Conservation (phyloP, 345 rosid species). For the Lumnitzera racemosa region DNA sequence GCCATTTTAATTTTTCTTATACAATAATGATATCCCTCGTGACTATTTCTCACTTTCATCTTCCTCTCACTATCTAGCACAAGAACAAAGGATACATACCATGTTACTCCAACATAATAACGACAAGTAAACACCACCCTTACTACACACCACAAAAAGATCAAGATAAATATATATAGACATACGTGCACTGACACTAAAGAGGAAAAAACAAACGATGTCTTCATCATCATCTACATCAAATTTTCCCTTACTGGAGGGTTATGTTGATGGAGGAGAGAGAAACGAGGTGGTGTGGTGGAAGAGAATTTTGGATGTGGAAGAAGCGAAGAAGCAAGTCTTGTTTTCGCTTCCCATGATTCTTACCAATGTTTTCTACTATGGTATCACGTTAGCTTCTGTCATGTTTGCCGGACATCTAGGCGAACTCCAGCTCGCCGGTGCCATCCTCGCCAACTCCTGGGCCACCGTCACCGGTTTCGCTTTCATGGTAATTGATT, state of each 20-base stretch:
- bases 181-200: no score
- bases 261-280: no score
- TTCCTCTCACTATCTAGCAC: no score
- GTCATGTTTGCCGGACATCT: slow-evolving; percentile 85
- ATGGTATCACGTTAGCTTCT: slow-evolving; percentile 48
- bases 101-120: no score
- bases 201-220: background rate
- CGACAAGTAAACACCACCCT: no score
- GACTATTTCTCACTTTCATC: no score
- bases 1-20: no score
- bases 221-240: background rate
- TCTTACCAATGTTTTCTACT: slow-evolving; percentile 49
- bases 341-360: slow-evolving; percentile 63
- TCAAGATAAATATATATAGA: no score
- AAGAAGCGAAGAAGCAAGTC: slow-evolving; percentile 52
- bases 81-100: no score
- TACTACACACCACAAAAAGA: no score
- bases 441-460: slow-evolving; percentile 80
- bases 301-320: slow-evolving; percentile 30
- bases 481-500: slow-evolving; percentile 53
- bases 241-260: no score
- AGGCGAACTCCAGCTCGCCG: slow-evolving; percentile 69
- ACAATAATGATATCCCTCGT: no score
- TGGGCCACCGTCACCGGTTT: slow-evolving; percentile 79
- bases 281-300: slow-evolving; percentile 9